phyloP scores from a whole-genome alignment of 1,284 basidiomycete genomes.

The Microbotryum lychnidis-dioicae region DNA sequence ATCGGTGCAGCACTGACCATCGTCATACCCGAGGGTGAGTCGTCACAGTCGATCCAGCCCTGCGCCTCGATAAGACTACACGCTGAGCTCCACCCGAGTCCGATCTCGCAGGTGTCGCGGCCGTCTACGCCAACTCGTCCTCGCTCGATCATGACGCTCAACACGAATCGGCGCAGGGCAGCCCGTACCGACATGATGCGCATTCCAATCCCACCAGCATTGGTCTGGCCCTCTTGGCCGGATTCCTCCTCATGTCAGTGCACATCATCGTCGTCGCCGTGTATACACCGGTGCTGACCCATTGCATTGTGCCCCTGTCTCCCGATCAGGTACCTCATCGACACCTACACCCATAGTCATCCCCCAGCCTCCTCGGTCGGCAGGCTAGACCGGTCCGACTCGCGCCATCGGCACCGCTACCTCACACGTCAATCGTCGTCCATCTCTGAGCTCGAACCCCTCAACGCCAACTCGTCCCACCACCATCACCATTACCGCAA shows the following conservation, averaged over 20 bases:
- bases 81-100: no score
- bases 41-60: not conserved
- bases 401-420: no score
- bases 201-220: constrained; percentile 42
- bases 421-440: not conserved
- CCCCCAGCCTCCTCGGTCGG: constrained; percentile 17
- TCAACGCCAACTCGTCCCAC: constrained; percentile 7
- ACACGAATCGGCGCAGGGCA: constrained; percentile 8
- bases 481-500: no score
- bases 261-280: constrained; percentile 36
- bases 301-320: not conserved
- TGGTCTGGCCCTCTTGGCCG: constrained; percentile 63
- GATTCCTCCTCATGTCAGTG: constrained; percentile 77
- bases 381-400: no score
- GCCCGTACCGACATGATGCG: not conserved
- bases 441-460: constrained; percentile 25
- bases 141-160: constrained; percentile 6
- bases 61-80: no score
- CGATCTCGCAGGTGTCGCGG: constrained; percentile 1
- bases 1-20: constrained; percentile 81
- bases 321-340: constrained; percentile 28
- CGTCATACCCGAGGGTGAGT: constrained; percentile 65
- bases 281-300: not conserved
- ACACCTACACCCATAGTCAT: constrained; percentile 37
- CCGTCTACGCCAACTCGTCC: constrained; percentile 7